Conservation (phyloP, 1,284 basidiomycete genomes). For the Rhizopogon parksii region DNA sequence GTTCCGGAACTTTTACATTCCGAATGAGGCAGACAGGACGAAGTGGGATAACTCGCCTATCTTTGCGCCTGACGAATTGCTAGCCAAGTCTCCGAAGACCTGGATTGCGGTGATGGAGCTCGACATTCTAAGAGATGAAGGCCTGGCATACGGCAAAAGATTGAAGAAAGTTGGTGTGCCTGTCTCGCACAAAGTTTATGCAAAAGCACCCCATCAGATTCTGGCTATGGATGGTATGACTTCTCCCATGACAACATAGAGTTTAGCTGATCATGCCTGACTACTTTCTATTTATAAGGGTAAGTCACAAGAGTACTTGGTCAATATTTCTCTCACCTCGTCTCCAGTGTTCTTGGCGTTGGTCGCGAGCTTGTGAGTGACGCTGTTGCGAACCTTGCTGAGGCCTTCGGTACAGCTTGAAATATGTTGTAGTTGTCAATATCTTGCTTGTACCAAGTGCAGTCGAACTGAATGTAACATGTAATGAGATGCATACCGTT, state of each 20-base stretch:
- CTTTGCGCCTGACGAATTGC: constrained; percentile 41
- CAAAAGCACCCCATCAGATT: constrained; percentile 42
- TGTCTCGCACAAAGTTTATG: constrained; percentile 38
- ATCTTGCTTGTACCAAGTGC: background rate
- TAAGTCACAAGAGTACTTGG: constrained; percentile 10
- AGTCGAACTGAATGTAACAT: background rate
- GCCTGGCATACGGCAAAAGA: constrained; percentile 44
- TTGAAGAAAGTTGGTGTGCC: constrained; percentile 38
- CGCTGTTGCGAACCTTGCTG: constrained; percentile 31
- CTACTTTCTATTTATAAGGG: constrained; percentile 16
- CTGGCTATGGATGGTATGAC: constrained; percentile 44
- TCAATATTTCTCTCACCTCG: constrained; percentile 4
- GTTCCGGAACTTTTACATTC: constrained; percentile 46
- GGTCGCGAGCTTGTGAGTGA: constrained; percentile 38
- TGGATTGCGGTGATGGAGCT: constrained; percentile 47
- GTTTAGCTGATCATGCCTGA: constrained; percentile 14
- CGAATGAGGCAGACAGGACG: constrained; percentile 36
- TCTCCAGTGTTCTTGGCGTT: constrained; percentile 29
- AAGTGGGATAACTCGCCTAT: constrained; percentile 48
- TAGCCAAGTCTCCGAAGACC: constrained; percentile 36
- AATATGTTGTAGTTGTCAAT: constrained; percentile 2
- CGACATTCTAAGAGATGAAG: constrained; percentile 50
- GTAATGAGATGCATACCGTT: background rate
- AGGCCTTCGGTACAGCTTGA: constrained; percentile 24
- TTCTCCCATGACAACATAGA: background rate